Evolutionary conservation across 768 basidiomycete genomes (phyloP).

Genomic region (Leccinum subgranulosum): DNA sequence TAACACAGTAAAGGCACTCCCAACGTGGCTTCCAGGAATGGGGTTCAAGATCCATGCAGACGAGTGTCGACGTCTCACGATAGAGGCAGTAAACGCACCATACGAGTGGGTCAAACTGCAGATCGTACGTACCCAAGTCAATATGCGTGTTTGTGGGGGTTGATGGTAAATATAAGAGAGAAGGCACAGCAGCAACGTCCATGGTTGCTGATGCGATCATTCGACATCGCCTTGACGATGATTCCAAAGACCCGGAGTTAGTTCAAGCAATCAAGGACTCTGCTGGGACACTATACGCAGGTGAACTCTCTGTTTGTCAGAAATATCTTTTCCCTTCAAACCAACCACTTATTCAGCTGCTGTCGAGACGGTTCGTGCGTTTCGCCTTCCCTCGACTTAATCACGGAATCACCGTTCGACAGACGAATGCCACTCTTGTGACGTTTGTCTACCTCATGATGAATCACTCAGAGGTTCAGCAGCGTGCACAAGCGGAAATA

Average conservation of each 20-base stretch:
- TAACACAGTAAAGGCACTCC: background rate
- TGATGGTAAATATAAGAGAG: background rate
- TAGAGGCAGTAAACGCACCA: background rate
- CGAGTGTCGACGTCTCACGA: background rate
- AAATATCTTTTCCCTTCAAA: background rate
- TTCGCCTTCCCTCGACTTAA: background rate
- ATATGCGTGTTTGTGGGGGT: background rate
- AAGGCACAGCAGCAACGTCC: background rate
- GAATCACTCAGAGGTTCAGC: constrained; percentile 20
- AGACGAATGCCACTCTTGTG: constrained; percentile 26
- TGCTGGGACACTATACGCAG: constrained; percentile 14
- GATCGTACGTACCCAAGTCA: background rate
- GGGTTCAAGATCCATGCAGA: background rate
- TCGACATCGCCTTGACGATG: background rate
- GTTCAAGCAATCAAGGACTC: background rate
- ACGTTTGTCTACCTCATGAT: constrained; percentile 32
- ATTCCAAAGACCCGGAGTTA: background rate
- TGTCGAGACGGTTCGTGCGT: background rate
- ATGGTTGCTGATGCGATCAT: constrained; percentile 6
- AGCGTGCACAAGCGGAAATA: background rate
- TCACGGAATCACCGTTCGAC: background rate
- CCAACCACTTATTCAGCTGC: background rate
- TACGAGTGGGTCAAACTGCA: background rate
- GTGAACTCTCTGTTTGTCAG: constrained; percentile 3
- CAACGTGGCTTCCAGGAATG: background rate